Conservation (phyloP, 1,284 basidiomycete genomes). For the Trametes sp. region DNA sequence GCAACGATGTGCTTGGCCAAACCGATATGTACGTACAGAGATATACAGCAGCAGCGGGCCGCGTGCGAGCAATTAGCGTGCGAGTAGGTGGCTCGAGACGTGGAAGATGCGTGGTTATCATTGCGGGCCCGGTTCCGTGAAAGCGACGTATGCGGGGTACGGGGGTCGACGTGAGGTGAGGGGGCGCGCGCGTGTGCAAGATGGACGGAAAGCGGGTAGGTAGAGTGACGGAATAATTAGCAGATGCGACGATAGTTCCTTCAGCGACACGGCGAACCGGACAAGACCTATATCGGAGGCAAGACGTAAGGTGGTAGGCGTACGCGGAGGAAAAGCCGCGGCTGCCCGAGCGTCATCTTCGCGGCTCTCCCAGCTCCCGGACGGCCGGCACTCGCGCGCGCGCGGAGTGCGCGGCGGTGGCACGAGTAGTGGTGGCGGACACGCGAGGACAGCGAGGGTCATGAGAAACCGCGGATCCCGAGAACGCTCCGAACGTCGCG, state of each 20-base stretch:
- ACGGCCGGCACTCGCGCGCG: neutral
- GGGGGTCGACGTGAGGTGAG: neutral
- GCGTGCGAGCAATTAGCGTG: constrained; percentile 34
- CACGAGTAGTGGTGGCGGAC: too few species aligned
- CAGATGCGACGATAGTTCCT: constrained; percentile 32
- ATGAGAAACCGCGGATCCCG: constrained; percentile 76
- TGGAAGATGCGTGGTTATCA: constrained; percentile 26
- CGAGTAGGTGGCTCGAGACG: constrained; percentile 25
- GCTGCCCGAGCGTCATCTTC: neutral
- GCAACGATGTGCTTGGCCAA: constrained; percentile 4
- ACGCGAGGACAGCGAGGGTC: constrained; percentile 26
- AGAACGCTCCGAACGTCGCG: constrained; percentile 94
- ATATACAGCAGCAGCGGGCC: constrained; percentile 30
- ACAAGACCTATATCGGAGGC: constrained; percentile 7
- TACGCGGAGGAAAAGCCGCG: neutral
- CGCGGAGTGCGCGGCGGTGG: too few species aligned
- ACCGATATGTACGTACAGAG: constrained; percentile 32
- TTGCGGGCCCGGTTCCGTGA: neutral
- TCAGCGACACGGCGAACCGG: constrained; percentile 24
- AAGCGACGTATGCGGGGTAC: neutral
- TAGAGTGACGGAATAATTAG: constrained; percentile 29
- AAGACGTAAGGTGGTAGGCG: constrained; percentile 10
- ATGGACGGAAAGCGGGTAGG: constrained; percentile 15
- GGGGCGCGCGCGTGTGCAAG: constrained; percentile 9
- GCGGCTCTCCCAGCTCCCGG: neutral